Base-by-base conservation (phyloP, 2,329 filamentous ascomycete species). In the Chaetomium strumarium region DNA sequence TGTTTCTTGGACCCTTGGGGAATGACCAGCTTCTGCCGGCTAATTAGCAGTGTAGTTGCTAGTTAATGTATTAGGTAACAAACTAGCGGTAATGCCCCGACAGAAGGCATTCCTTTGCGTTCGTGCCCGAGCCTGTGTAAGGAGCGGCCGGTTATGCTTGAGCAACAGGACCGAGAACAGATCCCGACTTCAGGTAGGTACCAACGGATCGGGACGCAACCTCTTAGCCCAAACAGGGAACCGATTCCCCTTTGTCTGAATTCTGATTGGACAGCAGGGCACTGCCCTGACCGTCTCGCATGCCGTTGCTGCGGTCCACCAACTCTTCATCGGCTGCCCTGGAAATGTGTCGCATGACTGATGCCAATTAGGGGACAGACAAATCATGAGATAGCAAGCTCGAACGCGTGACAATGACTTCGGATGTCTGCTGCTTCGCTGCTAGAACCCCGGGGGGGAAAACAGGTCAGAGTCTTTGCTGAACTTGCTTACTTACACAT, bases 121-220 rank as follows among this genome's bases (percentile, higher is more conserved):
- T 49, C 30, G 31, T 40, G 50, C 39, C 17, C 3, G 40, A 49
- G 36, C n/a, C n/a, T n/a, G n/a, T n/a, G n/a, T n/a, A n/a, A n/a
- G n/a, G 20, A 39, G 16, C 38, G 29, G 36, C 24, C n/a, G 42
- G 48, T 11, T 46, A 39, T 38, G 39, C 46, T 46, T 19, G 37
- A 11, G 13, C 29, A 20, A 20, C 40, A 47, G 40, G 36, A 36
- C 43, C 43, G 51, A 53, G 33, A 46, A 47, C 46, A 24, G 54
- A 51, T 53, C 41, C 45, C 56, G 50, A 51, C 50, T 36, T 34
- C 43, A n/a, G 37, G 43, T 44, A n/a, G 37, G 43, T 44, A 36
- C 56, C 55, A 48, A 41, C 52, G 55, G 57, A 55, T 55, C 55
- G 57, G 57, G 57, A 57, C 55, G 48, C 41, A 44, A 12, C 34